Evolutionary conservation across 73 alveolate genomes (phyloP).

Genomic region (Effrenium voratum): DNA sequence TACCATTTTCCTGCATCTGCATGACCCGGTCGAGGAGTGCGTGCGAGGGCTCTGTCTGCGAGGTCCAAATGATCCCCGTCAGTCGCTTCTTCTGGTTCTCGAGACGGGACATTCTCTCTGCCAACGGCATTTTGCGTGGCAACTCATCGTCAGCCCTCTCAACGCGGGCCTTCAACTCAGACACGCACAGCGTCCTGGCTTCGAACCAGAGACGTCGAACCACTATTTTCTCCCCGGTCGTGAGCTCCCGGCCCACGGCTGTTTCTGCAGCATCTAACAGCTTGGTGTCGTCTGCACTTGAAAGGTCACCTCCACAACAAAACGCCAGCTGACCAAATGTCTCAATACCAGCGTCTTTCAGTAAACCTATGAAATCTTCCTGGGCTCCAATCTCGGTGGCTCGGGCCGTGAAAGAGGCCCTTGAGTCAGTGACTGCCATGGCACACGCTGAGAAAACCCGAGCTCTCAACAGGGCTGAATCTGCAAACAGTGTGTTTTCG

Average conservation of each 20-base stretch:
- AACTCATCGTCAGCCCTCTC: neutral
- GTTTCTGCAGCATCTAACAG: neutral
- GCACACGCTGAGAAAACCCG: neutral
- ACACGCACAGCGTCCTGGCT: neutral
- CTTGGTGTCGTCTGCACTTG: neutral
- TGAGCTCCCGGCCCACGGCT: neutral
- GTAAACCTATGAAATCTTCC: neutral
- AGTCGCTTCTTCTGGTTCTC: neutral
- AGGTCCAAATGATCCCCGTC: neutral
- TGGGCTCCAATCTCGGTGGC: neutral
- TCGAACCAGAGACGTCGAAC: constrained; percentile 9
- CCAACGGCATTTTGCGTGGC: neutral
- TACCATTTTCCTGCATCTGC: neutral
- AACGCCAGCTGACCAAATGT: neutral
- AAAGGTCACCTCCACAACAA: neutral
- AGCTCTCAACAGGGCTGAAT: neutral
- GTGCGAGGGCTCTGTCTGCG: neutral
- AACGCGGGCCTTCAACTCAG: neutral
- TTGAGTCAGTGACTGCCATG: neutral
- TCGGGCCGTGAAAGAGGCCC: neutral
- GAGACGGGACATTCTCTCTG: neutral
- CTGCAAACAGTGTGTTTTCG: neutral
- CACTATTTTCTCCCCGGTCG: neutral
- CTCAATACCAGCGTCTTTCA: neutral
- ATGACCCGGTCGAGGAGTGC: neutral